Evolutionary conservation across 345 rosid genomes (phyloP), one percentile per base, ranked within the genome.

Genomic region (Lumnitzera racemosa): DNA sequence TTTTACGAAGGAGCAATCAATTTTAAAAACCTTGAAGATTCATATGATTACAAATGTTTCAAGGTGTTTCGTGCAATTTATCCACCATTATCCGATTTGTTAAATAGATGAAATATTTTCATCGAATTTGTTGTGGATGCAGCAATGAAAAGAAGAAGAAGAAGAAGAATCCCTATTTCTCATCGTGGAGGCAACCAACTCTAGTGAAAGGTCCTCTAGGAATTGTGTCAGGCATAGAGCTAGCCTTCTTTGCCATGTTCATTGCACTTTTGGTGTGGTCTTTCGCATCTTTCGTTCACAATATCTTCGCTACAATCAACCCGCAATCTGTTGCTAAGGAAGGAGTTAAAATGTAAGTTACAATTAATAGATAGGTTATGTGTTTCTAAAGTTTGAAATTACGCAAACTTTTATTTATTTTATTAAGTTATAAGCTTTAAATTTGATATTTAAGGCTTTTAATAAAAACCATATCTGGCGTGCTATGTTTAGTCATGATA

Each of bases 131-230:
- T 48, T 27, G 31, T 27, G 3, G 31, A 27, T 5, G 17, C 67
- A 25, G 49, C 67, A 49, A 68, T 29, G 20, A 46, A 12, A 50
- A 13, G 11, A 36, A 36, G 36, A 63, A 60, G 24, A 50, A 13
- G 11, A 36, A 36, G 36, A 63, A 60, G 24, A 62, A 31, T 7
- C 13, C 55, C 23, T 13, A 27, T 4, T 47, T 61, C 53, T 60
- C 46, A 5, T 47, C 72, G 13, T 76, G 75, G 86, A 76, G 53
- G 58, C 54, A 55, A 51, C 83, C 81, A 1, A 74, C 50, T 56
- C 57, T 81, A 5, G 70, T 76, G 47, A 81, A 66, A 65, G 79
- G 83, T 3, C 83, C 83, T 24, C 66, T 81, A 2, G 86, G 83
- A 52, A 71, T 76, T 24, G 74, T 81, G 59, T 71, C 83, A 0